Percentiles rank a stretch among this genome's conserved stretches.
phyloP scores from a whole-genome alignment of 495 filamentous ascomycete species.

The Tuber aestivum region DNA sequence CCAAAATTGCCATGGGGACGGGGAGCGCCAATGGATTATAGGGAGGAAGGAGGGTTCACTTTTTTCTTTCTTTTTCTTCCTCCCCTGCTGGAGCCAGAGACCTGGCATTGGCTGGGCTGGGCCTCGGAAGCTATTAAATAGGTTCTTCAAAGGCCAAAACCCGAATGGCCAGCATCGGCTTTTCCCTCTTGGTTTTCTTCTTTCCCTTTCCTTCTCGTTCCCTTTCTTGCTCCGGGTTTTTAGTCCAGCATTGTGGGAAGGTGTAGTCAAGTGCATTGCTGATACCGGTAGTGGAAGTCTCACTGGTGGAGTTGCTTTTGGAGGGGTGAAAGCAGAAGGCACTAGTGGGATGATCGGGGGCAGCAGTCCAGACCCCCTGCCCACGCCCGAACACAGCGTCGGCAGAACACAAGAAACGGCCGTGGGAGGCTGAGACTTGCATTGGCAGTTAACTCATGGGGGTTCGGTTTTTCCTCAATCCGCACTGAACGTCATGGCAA shows the following conservation, averaged over 20 bases:
- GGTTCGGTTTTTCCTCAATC: neutral
- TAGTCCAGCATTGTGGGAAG: neutral
- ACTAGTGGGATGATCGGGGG: neutral
- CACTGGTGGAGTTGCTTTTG: conserved; percentile 31
- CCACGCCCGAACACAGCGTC: neutral
- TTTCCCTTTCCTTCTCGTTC: conserved; percentile 3
- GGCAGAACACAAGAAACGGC: neutral
- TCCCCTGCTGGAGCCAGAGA: conserved; percentile 7
- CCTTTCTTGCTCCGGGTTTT: conserved; percentile 8
- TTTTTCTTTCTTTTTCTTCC: neutral
- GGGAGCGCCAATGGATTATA: neutral
- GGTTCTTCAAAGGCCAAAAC: neutral
- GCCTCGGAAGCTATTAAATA: conserved; percentile 11
- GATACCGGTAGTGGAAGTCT: conserved; percentile 9
- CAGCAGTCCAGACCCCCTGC: neutral
- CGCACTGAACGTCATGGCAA: neutral
- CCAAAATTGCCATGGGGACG: neutral
- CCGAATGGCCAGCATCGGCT: conserved; percentile 9
- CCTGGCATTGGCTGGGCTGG: conserved; percentile 10
- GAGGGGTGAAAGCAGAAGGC: conserved; percentile 1
- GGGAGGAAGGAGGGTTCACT: neutral
- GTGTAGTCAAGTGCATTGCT: conserved; percentile 18
- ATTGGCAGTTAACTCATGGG: neutral
- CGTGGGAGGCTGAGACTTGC: neutral
- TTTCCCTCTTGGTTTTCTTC: conserved; percentile 22